Conservation (phyloP, 495 filamentous ascomycete species). For the Neurospora intermedia region DNA sequence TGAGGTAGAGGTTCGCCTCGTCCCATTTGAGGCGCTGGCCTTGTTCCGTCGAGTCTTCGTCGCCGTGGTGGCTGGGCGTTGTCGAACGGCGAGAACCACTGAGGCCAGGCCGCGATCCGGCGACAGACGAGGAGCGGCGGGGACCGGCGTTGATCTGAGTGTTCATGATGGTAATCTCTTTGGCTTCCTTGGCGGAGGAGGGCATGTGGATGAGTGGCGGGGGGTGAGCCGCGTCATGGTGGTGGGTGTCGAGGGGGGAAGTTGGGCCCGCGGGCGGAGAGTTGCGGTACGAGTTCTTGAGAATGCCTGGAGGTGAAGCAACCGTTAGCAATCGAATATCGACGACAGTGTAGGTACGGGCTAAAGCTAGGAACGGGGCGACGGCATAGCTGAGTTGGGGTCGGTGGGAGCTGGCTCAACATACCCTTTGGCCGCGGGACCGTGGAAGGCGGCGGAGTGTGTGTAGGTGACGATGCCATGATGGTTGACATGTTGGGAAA, state of each 20-base stretch:
- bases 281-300: slow-evolving; percentile 75
- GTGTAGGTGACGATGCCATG: slow-evolving; percentile 22
- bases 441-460: slow-evolving; percentile 33
- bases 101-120: slow-evolving; percentile 39
- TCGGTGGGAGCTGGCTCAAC: slow-evolving; percentile 4
- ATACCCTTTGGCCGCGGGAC: slow-evolving; percentile 69
- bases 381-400: not conserved
- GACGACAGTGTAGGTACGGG: not conserved
- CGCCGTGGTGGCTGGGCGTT: slow-evolving; percentile 26
- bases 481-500: slow-evolving; percentile 25
- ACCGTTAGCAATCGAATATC: not conserved
- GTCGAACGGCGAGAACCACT: slow-evolving; percentile 62
- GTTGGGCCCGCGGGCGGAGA: slow-evolving; percentile 34
- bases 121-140: slow-evolving; percentile 68
- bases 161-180: slow-evolving; percentile 86
- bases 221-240: slow-evolving; percentile 8
- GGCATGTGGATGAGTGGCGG: slow-evolving; percentile 22
- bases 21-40: slow-evolving; percentile 88
- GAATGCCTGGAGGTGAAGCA: slow-evolving; percentile 53
- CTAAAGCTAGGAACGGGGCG: not conserved
- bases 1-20: slow-evolving; percentile 90
- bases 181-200: slow-evolving; percentile 47
- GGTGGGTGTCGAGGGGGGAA: slow-evolving; percentile 31
- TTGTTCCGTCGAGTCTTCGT: slow-evolving; percentile 38
- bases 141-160: slow-evolving; percentile 89